Conservation (phyloP, 768 basidiomycete species). For the Lactifluus rugatus region DNA sequence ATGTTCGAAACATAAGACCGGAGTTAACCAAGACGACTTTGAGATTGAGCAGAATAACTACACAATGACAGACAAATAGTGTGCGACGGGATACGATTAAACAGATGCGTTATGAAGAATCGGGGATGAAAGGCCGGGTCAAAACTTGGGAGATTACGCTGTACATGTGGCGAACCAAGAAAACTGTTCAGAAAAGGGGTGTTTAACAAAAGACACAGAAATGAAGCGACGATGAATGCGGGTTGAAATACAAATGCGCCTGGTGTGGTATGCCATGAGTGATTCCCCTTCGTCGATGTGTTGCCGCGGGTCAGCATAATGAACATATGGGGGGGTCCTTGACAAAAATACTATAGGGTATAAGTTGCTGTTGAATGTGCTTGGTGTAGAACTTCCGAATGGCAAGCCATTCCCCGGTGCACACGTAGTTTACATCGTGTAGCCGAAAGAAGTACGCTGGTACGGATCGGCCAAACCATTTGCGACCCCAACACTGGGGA, state of each 20-base stretch:
- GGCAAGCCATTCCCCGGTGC: conserved; percentile 5
- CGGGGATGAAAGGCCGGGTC: conserved; percentile 24
- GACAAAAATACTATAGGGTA: conserved; percentile 21
- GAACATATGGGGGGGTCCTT: conserved; percentile 20
- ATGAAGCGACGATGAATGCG: conserved; percentile 25
- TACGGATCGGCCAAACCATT: conserved; percentile 62
- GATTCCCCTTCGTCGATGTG: conserved; percentile 22
- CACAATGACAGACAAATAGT: conserved; percentile 61
- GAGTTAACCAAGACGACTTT: conserved; percentile 21
- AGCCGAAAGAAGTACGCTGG: conserved; percentile 63
- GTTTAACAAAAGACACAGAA: conserved; percentile 27
- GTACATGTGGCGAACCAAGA: conserved; percentile 28
- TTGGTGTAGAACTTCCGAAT: conserved; percentile 6
- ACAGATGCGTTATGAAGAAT: conserved; percentile 37
- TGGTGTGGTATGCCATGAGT: conserved; percentile 29
- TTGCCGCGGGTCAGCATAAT: conserved; percentile 21
- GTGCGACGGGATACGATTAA: conserved; percentile 53
- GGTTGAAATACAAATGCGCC: conserved; percentile 33
- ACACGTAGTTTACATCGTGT: conserved; percentile 55
- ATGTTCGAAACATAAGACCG: too few relatives aligned
- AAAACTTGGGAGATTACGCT: conserved; percentile 24
- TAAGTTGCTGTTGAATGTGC: conserved; percentile 14
- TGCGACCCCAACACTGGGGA: conserved; percentile 38
- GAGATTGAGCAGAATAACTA: conserved; percentile 46
- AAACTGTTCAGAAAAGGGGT: conserved; percentile 22